Evolutionary conservation across 169 alveolate genomes (phyloP).

Genomic region (Blepharisma undulans): DNA sequence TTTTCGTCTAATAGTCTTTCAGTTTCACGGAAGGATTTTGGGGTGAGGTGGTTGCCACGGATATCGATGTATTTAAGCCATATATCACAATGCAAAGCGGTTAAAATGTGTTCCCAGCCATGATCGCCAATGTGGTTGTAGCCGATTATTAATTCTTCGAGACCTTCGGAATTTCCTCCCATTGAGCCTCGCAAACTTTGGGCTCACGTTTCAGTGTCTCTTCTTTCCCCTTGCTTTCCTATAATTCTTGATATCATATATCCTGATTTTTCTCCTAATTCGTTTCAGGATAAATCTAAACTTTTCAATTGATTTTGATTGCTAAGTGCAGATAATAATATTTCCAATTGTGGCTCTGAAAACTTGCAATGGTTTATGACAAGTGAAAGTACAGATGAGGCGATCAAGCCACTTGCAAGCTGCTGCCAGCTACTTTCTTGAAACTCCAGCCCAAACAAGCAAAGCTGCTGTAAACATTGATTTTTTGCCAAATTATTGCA

Average conservation of each 20-base stretch:
- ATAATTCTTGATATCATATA: background rate
- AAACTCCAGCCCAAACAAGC: background rate
- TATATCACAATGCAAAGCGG: background rate
- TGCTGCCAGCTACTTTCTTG: background rate
- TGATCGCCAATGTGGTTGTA: background rate
- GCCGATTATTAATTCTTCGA: background rate
- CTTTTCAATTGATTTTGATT: background rate
- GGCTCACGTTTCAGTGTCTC: conserved; percentile 3
- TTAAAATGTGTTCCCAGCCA: conserved; percentile 5
- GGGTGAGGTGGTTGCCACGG: background rate
- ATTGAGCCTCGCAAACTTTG: background rate
- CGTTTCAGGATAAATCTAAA: conserved; percentile 20
- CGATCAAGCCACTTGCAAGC: background rate
- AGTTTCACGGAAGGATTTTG: background rate
- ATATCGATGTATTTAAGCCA: conserved; percentile 9
- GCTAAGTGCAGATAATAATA: background rate
- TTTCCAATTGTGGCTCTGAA: background rate
- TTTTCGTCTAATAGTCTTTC: background rate
- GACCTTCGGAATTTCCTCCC: background rate
- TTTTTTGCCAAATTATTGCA: background rate
- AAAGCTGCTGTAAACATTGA: background rate
- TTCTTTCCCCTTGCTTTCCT: conserved; percentile 30
- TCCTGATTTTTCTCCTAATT: background rate
- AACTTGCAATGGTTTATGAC: background rate
- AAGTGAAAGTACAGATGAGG: background rate